These are phyloP conservation scores for Isabelozyma pseudorhagii DNA, from an alignment of 805 yeast species.

Conservation along the genomic window DNA sequence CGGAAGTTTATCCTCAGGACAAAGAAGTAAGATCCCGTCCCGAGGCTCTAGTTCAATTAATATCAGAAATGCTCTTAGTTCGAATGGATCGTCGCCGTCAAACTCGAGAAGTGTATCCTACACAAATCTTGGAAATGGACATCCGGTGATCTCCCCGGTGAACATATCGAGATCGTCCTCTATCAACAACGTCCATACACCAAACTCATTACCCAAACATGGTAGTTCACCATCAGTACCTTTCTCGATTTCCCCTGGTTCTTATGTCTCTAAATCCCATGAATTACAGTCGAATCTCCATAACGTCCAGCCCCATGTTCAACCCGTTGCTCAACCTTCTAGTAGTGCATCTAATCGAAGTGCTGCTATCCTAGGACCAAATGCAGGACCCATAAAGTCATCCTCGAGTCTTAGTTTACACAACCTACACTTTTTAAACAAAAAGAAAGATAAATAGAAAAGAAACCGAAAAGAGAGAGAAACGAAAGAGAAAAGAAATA, in stretches of 20 bases:
- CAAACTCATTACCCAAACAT: background rate
- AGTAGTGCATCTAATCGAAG: constrained; percentile 28
- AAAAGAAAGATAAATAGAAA: constrained; percentile 23
- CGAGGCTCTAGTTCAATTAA: constrained; percentile 24
- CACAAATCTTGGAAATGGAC: constrained; percentile 18
- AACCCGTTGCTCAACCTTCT: constrained; percentile 20
- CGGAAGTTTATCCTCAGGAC: constrained; percentile 2
- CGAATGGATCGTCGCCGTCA: constrained; percentile 38
- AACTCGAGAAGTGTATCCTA: constrained; percentile 35
- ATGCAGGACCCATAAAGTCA: constrained; percentile 9
- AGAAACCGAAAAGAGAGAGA: background rate
- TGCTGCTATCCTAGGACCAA: constrained; percentile 13
- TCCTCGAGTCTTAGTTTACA: constrained; percentile 23
- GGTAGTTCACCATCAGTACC: constrained; percentile 5
- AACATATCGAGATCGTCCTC: constrained; percentile 8
- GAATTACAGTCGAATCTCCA: constrained; percentile 4
- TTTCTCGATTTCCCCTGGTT: constrained; percentile 5
- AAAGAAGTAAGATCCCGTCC: constrained; percentile 6
- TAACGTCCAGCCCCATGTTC: constrained; percentile 2
- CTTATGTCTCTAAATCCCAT: constrained; percentile 3
- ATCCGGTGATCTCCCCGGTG: constrained; percentile 4
- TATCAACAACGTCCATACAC: background rate
- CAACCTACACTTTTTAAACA: constrained; percentile 28
- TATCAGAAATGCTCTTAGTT: constrained; percentile 14
- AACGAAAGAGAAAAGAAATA: no score